Evolutionary conservation across 2,329 filamentous ascomycete species (phyloP).

Genomic region (Dactylellina haptotyla): DNA sequence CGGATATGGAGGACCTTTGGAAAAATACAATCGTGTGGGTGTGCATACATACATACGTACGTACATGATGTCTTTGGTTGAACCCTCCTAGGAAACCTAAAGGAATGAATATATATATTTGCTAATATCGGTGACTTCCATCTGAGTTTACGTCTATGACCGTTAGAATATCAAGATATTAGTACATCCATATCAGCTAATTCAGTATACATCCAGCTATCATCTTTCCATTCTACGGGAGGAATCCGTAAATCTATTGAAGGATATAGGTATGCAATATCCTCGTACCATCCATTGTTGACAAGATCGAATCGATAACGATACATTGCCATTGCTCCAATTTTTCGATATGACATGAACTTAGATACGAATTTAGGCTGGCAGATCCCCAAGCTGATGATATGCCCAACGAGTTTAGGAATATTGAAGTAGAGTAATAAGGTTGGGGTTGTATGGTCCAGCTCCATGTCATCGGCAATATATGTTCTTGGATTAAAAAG

Average conservation of each 20-base stretch:
- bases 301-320: no score
- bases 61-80: no score
- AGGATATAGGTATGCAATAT: constrained; percentile 15
- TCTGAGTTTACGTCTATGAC: no score
- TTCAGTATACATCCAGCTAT: constrained; percentile 24
- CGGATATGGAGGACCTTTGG: no score
- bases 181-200: constrained; percentile 7
- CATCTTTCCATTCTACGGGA: not conserved
- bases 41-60: no score
- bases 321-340: not conserved
- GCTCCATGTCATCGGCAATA: not conserved
- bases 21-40: no score
- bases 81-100: no score
- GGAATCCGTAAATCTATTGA: constrained; percentile 10
- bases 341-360: not conserved
- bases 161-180: constrained; percentile 12
- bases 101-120: no score
- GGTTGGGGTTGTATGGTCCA: not conserved
- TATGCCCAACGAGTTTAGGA: not conserved
- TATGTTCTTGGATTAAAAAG: not conserved
- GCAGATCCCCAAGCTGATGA: constrained; percentile 5
- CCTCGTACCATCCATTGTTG: no score
- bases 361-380: not conserved
- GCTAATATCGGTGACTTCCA: no score
- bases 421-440: not conserved